Evolutionary conservation across 2,329 filamentous ascomycete species (phyloP).

Genomic region (Macrophomina pseudophaseolina): DNA sequence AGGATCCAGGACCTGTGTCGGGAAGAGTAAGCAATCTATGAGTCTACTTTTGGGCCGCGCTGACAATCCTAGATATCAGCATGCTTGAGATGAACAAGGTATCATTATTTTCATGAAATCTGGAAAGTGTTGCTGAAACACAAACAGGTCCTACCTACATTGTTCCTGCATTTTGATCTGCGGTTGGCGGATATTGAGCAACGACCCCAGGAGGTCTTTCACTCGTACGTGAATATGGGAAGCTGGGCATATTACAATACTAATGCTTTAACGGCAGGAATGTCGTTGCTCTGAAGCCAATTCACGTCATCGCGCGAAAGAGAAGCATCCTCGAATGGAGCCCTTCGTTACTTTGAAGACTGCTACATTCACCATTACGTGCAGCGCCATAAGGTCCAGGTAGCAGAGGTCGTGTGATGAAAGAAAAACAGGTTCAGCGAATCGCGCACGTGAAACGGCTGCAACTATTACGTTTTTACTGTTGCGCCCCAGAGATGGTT

Average conservation of each 20-base stretch:
- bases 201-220: not conserved
- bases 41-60: not conserved
- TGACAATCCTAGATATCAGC: not conserved
- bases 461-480: too few species aligned
- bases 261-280: not conserved
- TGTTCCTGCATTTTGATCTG: not conserved
- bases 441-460: too few species aligned
- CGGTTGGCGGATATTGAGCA: not conserved
- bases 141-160: not conserved
- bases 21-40: not conserved
- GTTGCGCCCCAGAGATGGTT: too few species aligned
- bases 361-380: too few species aligned
- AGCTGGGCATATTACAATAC: not conserved
- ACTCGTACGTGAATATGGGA: not conserved
- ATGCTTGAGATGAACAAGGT: not conserved
- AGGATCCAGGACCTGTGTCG: not conserved
- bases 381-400: too few species aligned
- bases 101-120: not conserved
- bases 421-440: too few species aligned
- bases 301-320: not conserved
- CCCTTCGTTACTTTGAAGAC: not conserved
- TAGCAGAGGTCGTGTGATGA: too few species aligned
- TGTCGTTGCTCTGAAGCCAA: not conserved
- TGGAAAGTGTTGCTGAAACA: not conserved
- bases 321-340: not conserved